phyloP scores from a whole-genome alignment of 2,329 filamentous ascomycete genomes.

The Alternaria angustiovoidea region DNA sequence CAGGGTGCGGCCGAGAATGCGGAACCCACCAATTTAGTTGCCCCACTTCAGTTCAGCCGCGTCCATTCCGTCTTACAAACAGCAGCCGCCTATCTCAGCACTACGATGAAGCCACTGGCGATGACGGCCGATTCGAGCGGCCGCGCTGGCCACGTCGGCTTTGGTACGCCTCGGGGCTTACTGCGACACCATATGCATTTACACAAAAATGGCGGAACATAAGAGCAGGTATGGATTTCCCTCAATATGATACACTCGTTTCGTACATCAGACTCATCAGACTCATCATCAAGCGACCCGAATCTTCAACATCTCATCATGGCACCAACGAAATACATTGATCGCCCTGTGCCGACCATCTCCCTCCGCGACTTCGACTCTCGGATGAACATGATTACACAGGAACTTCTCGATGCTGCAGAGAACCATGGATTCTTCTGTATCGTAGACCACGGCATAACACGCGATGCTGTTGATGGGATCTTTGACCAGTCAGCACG shows the following conservation, averaged over 20 bases:
- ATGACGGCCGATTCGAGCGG: constrained; percentile 7
- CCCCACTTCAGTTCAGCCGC: constrained; percentile 8
- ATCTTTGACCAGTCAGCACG: constrained; percentile 61
- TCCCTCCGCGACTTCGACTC: constrained; percentile 63
- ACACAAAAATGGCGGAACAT: constrained; percentile 3
- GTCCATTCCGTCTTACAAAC: background rate
- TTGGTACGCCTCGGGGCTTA: background rate
- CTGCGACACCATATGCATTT: background rate
- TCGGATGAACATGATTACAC: constrained; percentile 63
- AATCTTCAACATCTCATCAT: constrained; percentile 6
- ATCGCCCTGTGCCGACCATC: constrained; percentile 43
- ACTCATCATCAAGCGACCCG: background rate
- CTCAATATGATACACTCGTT: background rate
- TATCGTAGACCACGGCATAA: constrained; percentile 64
- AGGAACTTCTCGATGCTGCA: constrained; percentile 61
- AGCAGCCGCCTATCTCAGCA: background rate
- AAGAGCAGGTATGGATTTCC: constrained; percentile 5
- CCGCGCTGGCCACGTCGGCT: background rate
- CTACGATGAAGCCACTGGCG: background rate
- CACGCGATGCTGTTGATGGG: constrained; percentile 57
- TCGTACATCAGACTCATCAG: background rate
- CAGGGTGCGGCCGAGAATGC: constrained; percentile 14
- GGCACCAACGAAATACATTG: constrained; percentile 21
- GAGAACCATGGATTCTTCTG: constrained; percentile 70
- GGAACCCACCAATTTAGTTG: constrained; percentile 1